Conservation (phyloP, 1,284 basidiomycete species). For the Malassezia brasiliensis region DNA sequence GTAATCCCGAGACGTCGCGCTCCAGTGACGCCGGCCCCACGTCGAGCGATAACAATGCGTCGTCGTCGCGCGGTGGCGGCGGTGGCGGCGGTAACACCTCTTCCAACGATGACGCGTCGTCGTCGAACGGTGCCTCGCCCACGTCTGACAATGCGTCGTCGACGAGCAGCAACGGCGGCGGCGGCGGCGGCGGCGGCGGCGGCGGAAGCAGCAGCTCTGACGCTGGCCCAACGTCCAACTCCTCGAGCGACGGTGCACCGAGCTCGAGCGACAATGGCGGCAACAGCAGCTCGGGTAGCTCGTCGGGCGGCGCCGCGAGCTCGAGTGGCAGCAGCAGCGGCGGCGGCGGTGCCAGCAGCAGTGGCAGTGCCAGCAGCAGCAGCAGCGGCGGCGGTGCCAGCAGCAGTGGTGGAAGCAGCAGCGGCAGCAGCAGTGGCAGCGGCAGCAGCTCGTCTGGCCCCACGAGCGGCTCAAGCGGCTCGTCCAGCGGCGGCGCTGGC, state of each 20-base stretch:
- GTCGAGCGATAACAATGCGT: not conserved
- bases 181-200: not conserved
- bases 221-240: not conserved
- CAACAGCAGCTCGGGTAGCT: not conserved
- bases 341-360: not conserved
- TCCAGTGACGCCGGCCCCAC: conserved; percentile 5
- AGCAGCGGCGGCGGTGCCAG: not conserved
- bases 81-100: not conserved
- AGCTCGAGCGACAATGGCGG: not conserved
- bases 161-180: not conserved
- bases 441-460: not conserved
- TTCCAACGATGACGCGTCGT: not conserved
- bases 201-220: not conserved
- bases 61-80: not conserved
- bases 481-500: not conserved
- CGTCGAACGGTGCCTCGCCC: not conserved
- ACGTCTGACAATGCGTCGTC: not conserved
- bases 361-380: not conserved
- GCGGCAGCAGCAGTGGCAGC: not conserved
- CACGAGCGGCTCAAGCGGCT: not conserved
- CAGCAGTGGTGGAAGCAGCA: not conserved
- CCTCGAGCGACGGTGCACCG: not conserved
- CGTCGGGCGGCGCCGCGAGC: not conserved
- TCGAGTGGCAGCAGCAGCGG: not conserved
- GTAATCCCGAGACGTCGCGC: too few relatives aligned